Base-by-base conservation (phyloP, 148 eudicot genomes). In the Polygonum aviculare region DNA sequence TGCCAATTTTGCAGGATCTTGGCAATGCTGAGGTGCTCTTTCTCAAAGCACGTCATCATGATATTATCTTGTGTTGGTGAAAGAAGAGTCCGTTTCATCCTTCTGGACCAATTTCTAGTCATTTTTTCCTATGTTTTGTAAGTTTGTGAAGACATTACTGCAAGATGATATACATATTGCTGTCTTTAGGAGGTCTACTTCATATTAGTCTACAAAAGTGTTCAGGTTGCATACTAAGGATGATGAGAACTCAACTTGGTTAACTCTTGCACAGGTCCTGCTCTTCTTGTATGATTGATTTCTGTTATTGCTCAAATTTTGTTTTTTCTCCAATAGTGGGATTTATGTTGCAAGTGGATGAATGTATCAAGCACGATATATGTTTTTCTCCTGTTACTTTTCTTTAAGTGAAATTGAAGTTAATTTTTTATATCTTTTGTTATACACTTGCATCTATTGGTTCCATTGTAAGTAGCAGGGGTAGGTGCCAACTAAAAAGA, bases 41-140 rank as follows among this genome's bases (percentile, higher is more conserved):
- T 38, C 72, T 67, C 72, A 67, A 38, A 67, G 72, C 45, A 67
- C 72, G 15, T 38, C 72, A 35, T 38, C 69, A 31, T 67, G 44
- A 67, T 38, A 15, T 10, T 67, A 36, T 21, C 45, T 45, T 16
- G 72, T 67, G 72, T 67, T 67, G 72, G 72, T 67, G 10, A 35
- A 36, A 67, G 44, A 63, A 63, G 69, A 63, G 39, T 38, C 72
- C n/a, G 35, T 11, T 39, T 63, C 26, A 60, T 7, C 38, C 5
- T 60, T 60, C 69, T 31, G 69, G 19, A 9, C 22, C 21, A 21
- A 57, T 19, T 57, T 57, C 31, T 19, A 7, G 31, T 57, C 31
- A 19, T 60, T 26, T 22, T 35, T 67, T 67, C 2, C 2, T 67
- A 12, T 35, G 16, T 67, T 6, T 14, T 38, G 6, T 36, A 67